phyloP scores from a whole-genome alignment of 2,329 filamentous ascomycete genomes.

The Penicillium sp. region DNA sequence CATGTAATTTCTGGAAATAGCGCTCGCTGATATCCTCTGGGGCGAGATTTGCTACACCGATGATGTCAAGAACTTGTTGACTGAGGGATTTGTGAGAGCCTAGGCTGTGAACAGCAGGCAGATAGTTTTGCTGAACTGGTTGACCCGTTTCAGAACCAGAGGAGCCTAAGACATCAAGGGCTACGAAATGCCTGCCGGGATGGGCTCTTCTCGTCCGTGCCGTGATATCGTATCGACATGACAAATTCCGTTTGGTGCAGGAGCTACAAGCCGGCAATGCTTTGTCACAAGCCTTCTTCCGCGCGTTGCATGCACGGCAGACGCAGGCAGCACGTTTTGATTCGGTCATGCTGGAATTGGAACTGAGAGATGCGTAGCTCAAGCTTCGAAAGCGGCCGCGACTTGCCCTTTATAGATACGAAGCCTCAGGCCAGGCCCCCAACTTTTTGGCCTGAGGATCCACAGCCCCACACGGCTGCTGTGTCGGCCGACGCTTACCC shows the following conservation, averaged over 20 bases:
- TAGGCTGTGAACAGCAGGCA: neutral
- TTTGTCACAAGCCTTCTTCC: slow-evolving; percentile 13
- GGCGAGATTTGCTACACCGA: neutral
- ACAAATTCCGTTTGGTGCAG: slow-evolving; percentile 6
- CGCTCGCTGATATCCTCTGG: slow-evolving; percentile 1
- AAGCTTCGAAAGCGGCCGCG: slow-evolving; percentile 5
- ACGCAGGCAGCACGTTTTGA: slow-evolving; percentile 5
- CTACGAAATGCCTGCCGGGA: slow-evolving; percentile 11
- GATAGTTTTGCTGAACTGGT: neutral
- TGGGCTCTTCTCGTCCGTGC: neutral
- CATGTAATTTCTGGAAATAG: slow-evolving; percentile 10
- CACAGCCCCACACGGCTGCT: too few species aligned
- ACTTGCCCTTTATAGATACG: slow-evolving; percentile 1
- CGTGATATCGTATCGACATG: slow-evolving; percentile 7
- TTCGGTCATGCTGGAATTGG: slow-evolving; percentile 1
- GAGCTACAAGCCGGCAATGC: slow-evolving; percentile 6
- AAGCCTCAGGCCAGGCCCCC: too few species aligned
- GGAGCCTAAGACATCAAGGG: neutral
- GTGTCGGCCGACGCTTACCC: slow-evolving; percentile 10
- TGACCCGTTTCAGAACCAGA: too few species aligned
- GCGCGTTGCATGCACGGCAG: slow-evolving; percentile 9
- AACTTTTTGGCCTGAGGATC: neutral
- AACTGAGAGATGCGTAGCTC: neutral
- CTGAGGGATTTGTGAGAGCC: slow-evolving; percentile 1
- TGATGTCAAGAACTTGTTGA: slow-evolving; percentile 2